Evolutionary conservation across 2,329 filamentous ascomycete genomes (phyloP), one percentile per base, ranked within the genome.

Genomic region (Trichoderma simmonsii): DNA sequence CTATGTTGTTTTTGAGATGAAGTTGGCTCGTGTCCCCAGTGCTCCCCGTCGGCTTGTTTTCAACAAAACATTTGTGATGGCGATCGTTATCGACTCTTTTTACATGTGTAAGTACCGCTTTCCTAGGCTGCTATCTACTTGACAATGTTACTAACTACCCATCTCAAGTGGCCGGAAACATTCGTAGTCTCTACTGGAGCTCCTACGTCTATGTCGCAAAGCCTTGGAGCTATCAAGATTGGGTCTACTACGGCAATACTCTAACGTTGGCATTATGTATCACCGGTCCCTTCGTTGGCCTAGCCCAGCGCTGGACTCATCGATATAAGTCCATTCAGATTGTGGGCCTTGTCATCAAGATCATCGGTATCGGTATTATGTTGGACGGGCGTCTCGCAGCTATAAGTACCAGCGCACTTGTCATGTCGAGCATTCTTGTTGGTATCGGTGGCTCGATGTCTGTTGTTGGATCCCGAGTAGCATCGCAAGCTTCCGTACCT

Each of bases 1-100:
- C 0, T 82, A 86, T n/a, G 81, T 84, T 8, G 79, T 82, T 4
- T 88, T 88, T 74, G 86, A 88, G 77, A 77, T 78, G 61, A 78
- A 78, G 43, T 78, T 77, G 75, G 77, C 75, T 26, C 72, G 26
- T 7, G 70, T 77, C 61, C 77, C 77, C 4, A 76, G 76, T 28
- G 75, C 75, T 1, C 76, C 79, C 9, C 75, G 75, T 11, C 71
- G 76, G 11, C 72, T 79, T 24, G 71, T 80, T 1, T 77, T 77
- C 11, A 79, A 81, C 73, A 77, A 76, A 71, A 79, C 78, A 4
- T 80, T 81, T 63, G 69, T 81, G 66, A 77, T 77, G 48, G 76
- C 75, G 7, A 77, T 79, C 24, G 70, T 77, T 36, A 79, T 80
- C 61, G 76, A 79, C 63, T 75, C 74, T 8, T 79, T 80, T 73